Conservation (phyloP, 768 basidiomycete species). For the Cyclocybe cylindracea region DNA sequence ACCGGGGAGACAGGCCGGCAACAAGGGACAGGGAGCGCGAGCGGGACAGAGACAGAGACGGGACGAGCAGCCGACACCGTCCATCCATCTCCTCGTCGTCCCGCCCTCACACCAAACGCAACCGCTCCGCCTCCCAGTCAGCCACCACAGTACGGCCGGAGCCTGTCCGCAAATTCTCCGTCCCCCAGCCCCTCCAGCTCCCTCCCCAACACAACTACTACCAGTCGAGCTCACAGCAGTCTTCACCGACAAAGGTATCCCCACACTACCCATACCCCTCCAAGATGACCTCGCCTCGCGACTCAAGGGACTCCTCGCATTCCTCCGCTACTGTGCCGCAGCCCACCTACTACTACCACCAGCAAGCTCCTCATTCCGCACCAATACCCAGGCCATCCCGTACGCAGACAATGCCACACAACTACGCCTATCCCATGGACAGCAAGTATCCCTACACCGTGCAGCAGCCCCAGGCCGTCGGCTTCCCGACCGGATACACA, state of each 20-base stretch:
- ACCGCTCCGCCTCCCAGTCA: constrained; percentile 25
- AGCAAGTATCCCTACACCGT: constrained; percentile 10
- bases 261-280: constrained; percentile 13
- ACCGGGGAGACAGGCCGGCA: constrained; percentile 12
- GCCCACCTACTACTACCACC: constrained; percentile 19
- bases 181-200: constrained; percentile 17
- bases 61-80: neutral
- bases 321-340: constrained; percentile 23
- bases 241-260: constrained; percentile 1
- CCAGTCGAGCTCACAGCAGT: constrained; percentile 5
- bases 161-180: constrained; percentile 14
- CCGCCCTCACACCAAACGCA: constrained; percentile 12
- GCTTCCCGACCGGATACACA: neutral
- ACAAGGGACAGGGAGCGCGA: constrained; percentile 15
- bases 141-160: constrained; percentile 13
- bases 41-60: constrained; percentile 6
- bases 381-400: constrained; percentile 10
- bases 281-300: constrained; percentile 19
- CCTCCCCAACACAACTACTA: constrained; percentile 11
- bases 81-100: constrained; percentile 2
- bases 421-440: constrained; percentile 14
- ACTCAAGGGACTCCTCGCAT: constrained; percentile 27
- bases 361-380: constrained; percentile 17
- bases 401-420: constrained; percentile 10
- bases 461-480: neutral